Evolutionary conservation across 495 filamentous ascomycete species (phyloP), one percentile per base, ranked within the genome.

Genomic region (Hypoxylon fuscum): DNA sequence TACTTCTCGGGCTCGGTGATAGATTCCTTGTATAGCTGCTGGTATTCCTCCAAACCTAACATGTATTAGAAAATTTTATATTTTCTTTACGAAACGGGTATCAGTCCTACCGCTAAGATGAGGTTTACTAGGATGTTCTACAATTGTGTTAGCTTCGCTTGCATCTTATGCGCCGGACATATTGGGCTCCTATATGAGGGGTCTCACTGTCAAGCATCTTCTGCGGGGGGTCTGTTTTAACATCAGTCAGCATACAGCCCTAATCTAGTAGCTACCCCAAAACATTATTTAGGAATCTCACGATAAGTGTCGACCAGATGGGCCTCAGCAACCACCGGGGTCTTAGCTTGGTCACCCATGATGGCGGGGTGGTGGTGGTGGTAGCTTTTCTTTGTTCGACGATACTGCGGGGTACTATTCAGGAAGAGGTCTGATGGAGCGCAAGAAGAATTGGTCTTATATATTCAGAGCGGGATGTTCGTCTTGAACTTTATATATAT

Each of bases 1-100:
- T 98, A 98, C 72, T 89, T 89, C 55, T 95, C 78, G 50, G 95
- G 94, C 62, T 92, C 81, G 67, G 89, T 87, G 71, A 98, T 97
- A 8, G 95, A 98, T 76, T 98, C 91, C 68, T 97, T 94, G 82
- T 98, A 97, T 61, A 97, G 79, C 77, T 85, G 79, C 75, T 96
- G 86, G 83, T 98, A 98, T 72, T 97, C 88, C 62, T 96, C 91
- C 32, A 97, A 62, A 68, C 72, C 78, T 83, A 61, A 14, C 29
- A 29, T 45, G 43, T 6, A 41, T 68, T 27, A 62, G 44, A 38
- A 61, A 56, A 43, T 68, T 64, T 46, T 37, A 70, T 59, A 3
- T 32, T 46, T 38, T 21, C 31, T 31, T 37, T 20, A 46, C 25
- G 32, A 22, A 29, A 40, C 37, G 29, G 11, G 40, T 17, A 45